Percentiles rank a stretch among this genome's conserved stretches.
These are phyloP conservation scores for Calonectria fujianensis DNA, from an alignment of 2,329 filamentous ascomycete species.

Conservation along the genomic window DNA sequence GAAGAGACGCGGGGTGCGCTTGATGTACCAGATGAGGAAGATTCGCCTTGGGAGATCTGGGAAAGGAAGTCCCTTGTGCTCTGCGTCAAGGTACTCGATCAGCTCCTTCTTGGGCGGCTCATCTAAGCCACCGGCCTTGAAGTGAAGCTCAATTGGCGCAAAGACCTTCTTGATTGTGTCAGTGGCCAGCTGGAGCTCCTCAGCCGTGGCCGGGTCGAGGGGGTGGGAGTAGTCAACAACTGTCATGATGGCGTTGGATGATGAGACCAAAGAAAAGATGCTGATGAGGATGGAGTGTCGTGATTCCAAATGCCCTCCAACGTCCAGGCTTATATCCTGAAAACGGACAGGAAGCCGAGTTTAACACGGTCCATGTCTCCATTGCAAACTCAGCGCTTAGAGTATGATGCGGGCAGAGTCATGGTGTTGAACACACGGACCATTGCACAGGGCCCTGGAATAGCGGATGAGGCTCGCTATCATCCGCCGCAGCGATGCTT, in stretches of 20 bases:
- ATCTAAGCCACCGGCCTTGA: constrained; percentile 40
- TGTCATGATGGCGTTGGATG: constrained; percentile 18
- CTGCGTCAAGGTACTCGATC: constrained; percentile 34
- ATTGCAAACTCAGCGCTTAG: background rate
- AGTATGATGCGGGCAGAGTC: constrained; percentile 4
- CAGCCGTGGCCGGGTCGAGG: constrained; percentile 40
- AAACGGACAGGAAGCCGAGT: constrained; percentile 4
- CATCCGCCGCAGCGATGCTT: background rate
- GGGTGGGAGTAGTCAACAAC: constrained; percentile 34
- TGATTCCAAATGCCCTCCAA: constrained; percentile 12
- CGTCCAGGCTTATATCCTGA: constrained; percentile 20
- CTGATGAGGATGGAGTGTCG: constrained; percentile 1
- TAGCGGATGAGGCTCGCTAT: background rate
- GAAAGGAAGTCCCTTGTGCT: constrained; percentile 33
- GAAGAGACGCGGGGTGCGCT: constrained; percentile 38
- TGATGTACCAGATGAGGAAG: constrained; percentile 43
- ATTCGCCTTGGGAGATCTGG: constrained; percentile 34
- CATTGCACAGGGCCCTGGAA: background rate
- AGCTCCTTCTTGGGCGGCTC: constrained; percentile 39
- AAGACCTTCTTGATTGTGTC: constrained; percentile 37
- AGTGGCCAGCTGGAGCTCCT: constrained; percentile 38
- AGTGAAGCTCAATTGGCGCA: constrained; percentile 38
- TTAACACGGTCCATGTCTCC: constrained; percentile 12
- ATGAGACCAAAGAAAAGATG: background rate
- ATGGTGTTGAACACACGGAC: background rate